These are phyloP conservation scores for Celoporthe dispersa DNA, from an alignment of 2,329 filamentous ascomycete species.

Conservation along the genomic window DNA sequence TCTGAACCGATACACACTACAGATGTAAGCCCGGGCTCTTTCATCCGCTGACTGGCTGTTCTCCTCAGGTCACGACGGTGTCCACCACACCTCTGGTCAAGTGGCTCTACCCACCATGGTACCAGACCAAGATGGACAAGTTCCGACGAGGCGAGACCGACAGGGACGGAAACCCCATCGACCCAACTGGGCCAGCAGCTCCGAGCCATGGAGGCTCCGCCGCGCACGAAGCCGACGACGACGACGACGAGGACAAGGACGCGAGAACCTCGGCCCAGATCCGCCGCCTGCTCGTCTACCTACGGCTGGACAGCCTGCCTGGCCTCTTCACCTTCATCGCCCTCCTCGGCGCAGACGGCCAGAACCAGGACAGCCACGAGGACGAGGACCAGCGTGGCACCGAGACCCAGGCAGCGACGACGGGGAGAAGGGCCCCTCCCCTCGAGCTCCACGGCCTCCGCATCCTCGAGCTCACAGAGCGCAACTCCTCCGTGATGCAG, in stretches of 20 bases:
- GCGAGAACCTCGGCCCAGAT: slow-evolving; percentile 47
- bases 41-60: background rate
- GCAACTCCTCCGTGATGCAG: slow-evolving; percentile 94
- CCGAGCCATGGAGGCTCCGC: slow-evolving; percentile 33
- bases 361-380: slow-evolving; percentile 32
- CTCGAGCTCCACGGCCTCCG: slow-evolving; percentile 84
- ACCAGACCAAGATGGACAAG: slow-evolving; percentile 55
- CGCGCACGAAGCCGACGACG: background rate
- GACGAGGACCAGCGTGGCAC: slow-evolving; percentile 33
- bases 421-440: slow-evolving; percentile 37
- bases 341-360: slow-evolving; percentile 61
- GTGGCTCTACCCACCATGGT: slow-evolving; percentile 71
- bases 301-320: slow-evolving; percentile 83
- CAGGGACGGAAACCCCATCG: slow-evolving; percentile 64
- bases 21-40: background rate
- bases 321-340: slow-evolving; percentile 82
- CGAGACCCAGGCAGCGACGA: slow-evolving; percentile 40
- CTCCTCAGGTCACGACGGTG: slow-evolving; percentile 70
- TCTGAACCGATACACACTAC: background rate
- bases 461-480: slow-evolving; percentile 84
- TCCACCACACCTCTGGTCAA: slow-evolving; percentile 77
- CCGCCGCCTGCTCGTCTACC: slow-evolving; percentile 74
- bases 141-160: slow-evolving; percentile 86
- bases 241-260: slow-evolving; percentile 20
- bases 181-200: slow-evolving; percentile 32